phyloP scores from a whole-genome alignment of 331 rosid species.

The Malus hybrid region DNA sequence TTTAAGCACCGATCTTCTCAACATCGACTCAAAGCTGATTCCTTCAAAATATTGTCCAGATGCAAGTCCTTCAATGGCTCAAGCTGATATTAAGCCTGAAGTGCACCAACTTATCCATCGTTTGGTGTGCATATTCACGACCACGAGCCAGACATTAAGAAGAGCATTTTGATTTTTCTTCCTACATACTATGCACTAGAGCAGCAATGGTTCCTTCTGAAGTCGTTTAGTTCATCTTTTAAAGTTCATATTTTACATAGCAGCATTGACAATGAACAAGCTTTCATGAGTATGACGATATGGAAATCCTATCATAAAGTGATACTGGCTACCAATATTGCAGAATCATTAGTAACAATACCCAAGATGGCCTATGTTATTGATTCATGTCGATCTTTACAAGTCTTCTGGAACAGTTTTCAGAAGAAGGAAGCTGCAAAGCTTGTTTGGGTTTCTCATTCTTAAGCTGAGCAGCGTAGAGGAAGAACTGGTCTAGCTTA shows the following conservation, averaged over 20 bases:
- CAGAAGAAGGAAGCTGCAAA: conserved; percentile 46
- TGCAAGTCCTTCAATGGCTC: conserved; percentile 25
- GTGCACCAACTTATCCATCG: conserved; percentile 62
- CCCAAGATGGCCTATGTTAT: conserved; percentile 88
- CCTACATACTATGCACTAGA: conserved; percentile 77
- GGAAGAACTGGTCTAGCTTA: conserved; percentile 97
- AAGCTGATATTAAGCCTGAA: conserved; percentile 32
- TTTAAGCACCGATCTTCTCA: conserved; percentile 28
- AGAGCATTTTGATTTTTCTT: conserved; percentile 84
- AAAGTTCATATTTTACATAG: conserved; percentile 74
- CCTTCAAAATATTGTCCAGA: conserved; percentile 31
- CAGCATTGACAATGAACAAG: conserved; percentile 85
- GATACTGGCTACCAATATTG: conserved; percentile 87
- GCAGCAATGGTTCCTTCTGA: conserved; percentile 74
- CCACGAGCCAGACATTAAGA: conserved; percentile 72
- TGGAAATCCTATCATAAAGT: conserved; percentile 82
- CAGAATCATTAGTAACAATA: conserved; percentile 96
- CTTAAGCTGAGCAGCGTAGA: conserved; percentile 88
- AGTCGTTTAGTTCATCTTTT: conserved; percentile 57
- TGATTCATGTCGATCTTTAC: conserved; percentile 84
- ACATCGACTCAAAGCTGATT: conserved; percentile 29
- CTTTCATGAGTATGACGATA: conserved; percentile 75
- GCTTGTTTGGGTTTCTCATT: conserved; percentile 87
- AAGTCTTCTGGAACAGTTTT: conserved; percentile 59
- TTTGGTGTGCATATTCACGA: conserved; percentile 67